A percentile compares a stretch with the other conserved stretches of the same genome.
Evolutionary conservation across 2,329 filamentous ascomycete genomes (phyloP).

Genomic region (Ophiostoma australiae): DNA sequence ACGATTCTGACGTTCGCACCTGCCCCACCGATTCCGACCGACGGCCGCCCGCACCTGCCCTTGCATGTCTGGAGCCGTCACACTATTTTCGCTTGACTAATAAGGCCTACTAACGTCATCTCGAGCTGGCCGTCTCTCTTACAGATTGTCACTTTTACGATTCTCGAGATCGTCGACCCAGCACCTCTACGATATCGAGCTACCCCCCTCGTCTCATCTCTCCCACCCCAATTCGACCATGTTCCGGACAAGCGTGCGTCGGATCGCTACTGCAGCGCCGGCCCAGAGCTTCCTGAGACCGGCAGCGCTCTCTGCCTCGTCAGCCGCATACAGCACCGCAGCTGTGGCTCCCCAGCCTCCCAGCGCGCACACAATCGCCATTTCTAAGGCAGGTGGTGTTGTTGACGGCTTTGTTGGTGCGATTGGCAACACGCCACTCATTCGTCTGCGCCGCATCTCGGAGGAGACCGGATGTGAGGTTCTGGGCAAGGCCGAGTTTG

Average conservation of each 20-base stretch:
- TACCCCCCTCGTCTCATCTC: not conserved
- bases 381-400: conserved; percentile 75
- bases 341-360: conserved; percentile 36
- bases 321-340: conserved; percentile 33
- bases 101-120: not conserved
- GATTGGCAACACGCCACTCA: conserved; percentile 94
- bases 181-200: not conserved
- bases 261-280: conserved; percentile 54
- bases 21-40: conserved; percentile 20
- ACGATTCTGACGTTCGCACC: not conserved
- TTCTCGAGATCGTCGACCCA: not conserved
- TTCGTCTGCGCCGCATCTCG: conserved; percentile 82
- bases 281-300: conserved; percentile 66
- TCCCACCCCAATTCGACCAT: conserved; percentile 40
- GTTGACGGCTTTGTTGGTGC: conserved; percentile 82
- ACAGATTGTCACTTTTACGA: not conserved
- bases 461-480: conserved; percentile 89
- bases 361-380: conserved; percentile 59
- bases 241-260: conserved; percentile 64
- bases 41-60: conserved; percentile 19
- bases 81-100: not conserved
- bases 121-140: not conserved
- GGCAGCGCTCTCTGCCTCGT: conserved; percentile 48
- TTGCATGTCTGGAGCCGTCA: not conserved
- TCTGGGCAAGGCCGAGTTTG: conserved; percentile 96